Percentiles rank a stretch among this genome's conserved stretches.
Evolutionary conservation across 139 green algal species (phyloP).

Genomic region (Mychonastes homosphaera): DNA sequence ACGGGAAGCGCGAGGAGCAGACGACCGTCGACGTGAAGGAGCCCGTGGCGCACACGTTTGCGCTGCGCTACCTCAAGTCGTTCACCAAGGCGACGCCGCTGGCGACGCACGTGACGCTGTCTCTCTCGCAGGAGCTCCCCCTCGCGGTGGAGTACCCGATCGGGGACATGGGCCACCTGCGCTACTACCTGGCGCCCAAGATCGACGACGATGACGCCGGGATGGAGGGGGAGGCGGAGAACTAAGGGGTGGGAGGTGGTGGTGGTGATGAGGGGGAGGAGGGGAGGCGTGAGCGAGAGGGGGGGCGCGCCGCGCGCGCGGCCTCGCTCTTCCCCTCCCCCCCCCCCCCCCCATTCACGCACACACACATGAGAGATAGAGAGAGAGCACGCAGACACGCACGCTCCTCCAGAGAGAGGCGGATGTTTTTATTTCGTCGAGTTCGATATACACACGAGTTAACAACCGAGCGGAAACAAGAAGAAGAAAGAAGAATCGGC

Average conservation of each 20-base stretch:
- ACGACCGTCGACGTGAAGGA: constrained; percentile 86
- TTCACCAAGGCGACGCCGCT: constrained; percentile 82
- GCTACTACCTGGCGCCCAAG: constrained; percentile 79
- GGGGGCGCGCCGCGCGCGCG: no score
- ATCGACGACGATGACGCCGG: constrained; percentile 84
- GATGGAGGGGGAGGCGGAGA: constrained; percentile 18
- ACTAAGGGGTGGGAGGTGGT: no score
- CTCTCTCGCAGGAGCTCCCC: constrained; percentile 83
- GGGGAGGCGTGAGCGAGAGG: no score
- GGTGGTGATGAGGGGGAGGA: constrained; percentile 13
- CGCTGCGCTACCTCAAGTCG: constrained; percentile 93
- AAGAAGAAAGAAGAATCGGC: no score
- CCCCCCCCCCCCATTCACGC: no score
- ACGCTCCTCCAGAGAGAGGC: no score
- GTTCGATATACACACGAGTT: no score
- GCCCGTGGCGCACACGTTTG: constrained; percentile 91
- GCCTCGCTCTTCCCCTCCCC: no score
- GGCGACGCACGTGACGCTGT: constrained; percentile 53
- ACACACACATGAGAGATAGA: no score
- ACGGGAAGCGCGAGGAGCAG: constrained; percentile 64
- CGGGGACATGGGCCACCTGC: constrained; percentile 66
- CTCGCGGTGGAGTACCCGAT: constrained; percentile 90
- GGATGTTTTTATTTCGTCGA: no score
- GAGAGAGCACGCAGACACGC: no score
- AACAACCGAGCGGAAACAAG: no score